Percentiles rank a stretch among this genome's conserved stretches.
phyloP scores from a whole-genome alignment of 1,139 yeast genomes.

The Yamadazyma triangularis region DNA sequence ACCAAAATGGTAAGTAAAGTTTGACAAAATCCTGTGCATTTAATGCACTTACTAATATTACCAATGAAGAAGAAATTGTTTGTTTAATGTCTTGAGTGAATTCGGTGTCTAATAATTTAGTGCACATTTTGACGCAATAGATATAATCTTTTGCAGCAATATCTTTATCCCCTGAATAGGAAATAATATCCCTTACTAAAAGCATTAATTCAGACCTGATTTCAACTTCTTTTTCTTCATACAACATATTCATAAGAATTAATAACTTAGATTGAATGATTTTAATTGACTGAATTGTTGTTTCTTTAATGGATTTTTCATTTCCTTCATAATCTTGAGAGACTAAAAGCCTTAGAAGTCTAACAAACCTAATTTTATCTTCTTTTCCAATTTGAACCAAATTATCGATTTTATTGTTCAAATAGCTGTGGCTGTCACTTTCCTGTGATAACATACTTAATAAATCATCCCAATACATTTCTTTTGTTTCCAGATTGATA shows the following conservation, averaged over 20 bases:
- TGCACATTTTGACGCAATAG: not conserved
- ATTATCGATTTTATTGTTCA: too few relatives aligned
- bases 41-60: not conserved
- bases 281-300: slow-evolving; percentile 1
- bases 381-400: too few relatives aligned
- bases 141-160: slow-evolving; percentile 2
- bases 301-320: slow-evolving; percentile 4
- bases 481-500: too few relatives aligned
- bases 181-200: slow-evolving; percentile 10
- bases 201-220: slow-evolving; percentile 5
- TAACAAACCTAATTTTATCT: too few relatives aligned
- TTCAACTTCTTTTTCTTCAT: not conserved
- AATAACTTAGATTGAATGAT: slow-evolving; percentile 2
- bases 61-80: not conserved
- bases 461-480: too few relatives aligned
- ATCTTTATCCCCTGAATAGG: slow-evolving; percentile 7
- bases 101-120: not conserved
- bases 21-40: not conserved
- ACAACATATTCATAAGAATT: slow-evolving; percentile 1
- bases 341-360: too few relatives aligned
- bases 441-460: too few relatives aligned
- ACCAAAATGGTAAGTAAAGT: not conserved
- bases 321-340: slow-evolving; percentile 9
- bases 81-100: not conserved
- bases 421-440: too few relatives aligned